phyloP scores from a whole-genome alignment of 371 early-diverging fungal genomes.

The Batkoa obscura region DNA sequence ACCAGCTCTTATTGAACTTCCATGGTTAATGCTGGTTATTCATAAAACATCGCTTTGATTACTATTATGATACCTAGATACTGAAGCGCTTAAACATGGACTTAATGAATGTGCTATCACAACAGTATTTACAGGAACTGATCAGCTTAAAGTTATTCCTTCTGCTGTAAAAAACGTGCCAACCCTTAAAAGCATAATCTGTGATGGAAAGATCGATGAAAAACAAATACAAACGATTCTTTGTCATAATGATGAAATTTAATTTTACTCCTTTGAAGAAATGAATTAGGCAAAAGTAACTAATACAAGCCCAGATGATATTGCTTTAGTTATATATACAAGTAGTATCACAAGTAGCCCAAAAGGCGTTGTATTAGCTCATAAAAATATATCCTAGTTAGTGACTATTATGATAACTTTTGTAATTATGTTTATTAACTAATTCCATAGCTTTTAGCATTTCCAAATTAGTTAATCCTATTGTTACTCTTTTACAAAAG shows the following conservation, averaged over 20 bases:
- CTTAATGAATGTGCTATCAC: conserved; percentile 68
- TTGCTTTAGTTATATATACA: conserved; percentile 91
- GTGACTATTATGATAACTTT: conserved; percentile 20
- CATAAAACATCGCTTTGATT: conserved; percentile 53
- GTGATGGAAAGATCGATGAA: conserved; percentile 40
- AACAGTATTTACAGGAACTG: conserved; percentile 61
- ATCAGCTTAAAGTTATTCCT: conserved; percentile 47
- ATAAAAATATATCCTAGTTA: conserved; percentile 60
- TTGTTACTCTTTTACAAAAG: conserved; percentile 20
- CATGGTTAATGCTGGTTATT: conserved; percentile 24
- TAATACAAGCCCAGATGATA: conserved; percentile 51
- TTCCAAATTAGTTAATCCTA: conserved; percentile 13
- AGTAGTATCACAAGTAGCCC: conserved; percentile 85
- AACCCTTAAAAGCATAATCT: conserved; percentile 46
- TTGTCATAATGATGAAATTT: conserved; percentile 16
- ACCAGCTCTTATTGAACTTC: neutral
- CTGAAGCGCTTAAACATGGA: conserved; percentile 62
- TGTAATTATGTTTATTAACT: conserved; percentile 4
- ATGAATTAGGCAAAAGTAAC: conserved; percentile 38
- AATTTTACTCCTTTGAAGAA: conserved; percentile 31
- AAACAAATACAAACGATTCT: conserved; percentile 18
- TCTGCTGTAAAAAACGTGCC: conserved; percentile 35
- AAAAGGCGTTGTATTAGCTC: conserved; percentile 78
- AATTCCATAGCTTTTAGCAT: conserved; percentile 39
- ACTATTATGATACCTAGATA: conserved; percentile 85